These are phyloP conservation scores for Straminergon stramineum DNA, from an alignment of 225 moss, liverwort and hornwort species.

Conservation along the genomic window DNA sequence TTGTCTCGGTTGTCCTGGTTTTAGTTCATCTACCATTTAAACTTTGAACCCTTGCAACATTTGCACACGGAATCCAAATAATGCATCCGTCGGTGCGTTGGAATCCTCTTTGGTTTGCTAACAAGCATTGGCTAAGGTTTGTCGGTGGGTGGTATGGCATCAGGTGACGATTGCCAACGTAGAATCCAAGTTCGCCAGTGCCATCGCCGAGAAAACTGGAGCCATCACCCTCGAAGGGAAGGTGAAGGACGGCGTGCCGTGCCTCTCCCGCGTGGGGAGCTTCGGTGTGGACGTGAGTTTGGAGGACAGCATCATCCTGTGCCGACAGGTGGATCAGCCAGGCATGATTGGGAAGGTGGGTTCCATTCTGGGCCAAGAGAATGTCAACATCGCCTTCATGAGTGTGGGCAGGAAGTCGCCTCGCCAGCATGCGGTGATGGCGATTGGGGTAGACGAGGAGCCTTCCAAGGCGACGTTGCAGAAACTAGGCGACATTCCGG, in stretches of 20 bases:
- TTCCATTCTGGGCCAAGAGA: constrained; percentile 61
- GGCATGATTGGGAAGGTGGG: constrained; percentile 95
- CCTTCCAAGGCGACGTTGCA: constrained; percentile 56
- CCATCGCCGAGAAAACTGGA: constrained; percentile 27
- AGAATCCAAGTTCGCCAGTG: constrained; percentile 70
- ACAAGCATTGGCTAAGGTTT: background rate
- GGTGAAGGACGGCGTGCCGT: constrained; percentile 67
- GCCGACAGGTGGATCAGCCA: constrained; percentile 87
- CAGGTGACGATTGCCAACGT: constrained; percentile 55
- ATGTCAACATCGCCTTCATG: constrained; percentile 95
- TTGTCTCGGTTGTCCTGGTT: background rate
- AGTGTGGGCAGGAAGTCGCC: constrained; percentile 79
- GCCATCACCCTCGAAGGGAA: constrained; percentile 68
- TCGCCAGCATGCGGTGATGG: constrained; percentile 78
- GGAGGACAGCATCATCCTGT: constrained; percentile 79
- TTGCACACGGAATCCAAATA: background rate
- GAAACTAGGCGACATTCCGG: constrained; percentile 59
- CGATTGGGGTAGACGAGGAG: constrained; percentile 81
- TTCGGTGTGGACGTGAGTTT: constrained; percentile 77
- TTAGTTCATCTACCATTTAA: background rate
- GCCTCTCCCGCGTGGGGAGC: constrained; percentile 62
- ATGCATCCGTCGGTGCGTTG: background rate
- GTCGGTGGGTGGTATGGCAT: background rate
- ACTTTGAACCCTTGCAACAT: background rate
- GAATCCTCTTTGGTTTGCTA: background rate